Evolutionary conservation across 345 rosid genomes (phyloP), one percentile per base, ranked within the genome.

Genomic region (Rhizophora mangle): DNA sequence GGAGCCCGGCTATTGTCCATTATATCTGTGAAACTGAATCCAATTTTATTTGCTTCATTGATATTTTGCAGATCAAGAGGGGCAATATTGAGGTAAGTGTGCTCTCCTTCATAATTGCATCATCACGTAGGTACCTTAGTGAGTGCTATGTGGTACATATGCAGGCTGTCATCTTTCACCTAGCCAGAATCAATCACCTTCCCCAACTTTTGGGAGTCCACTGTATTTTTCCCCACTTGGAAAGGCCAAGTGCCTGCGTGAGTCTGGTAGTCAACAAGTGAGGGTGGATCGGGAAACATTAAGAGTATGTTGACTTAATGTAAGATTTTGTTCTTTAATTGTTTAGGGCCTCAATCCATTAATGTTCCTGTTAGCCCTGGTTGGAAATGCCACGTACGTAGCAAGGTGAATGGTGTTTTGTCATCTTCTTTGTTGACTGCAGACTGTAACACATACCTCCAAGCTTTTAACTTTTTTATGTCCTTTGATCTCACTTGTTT

Each of bases 281-380:
- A 11, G 46, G 62, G 49, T 31, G 29, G 21, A n/a, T 2, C 46
- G 24, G 11, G 59, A 69, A 19, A 31, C 34, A 29, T 47, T 51
- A 68, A 52, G 54, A 34, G 55, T 65, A 39, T 37, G 66, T 19
- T 31, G n/a, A 60, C 63, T 71, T 4, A 22, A 24, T 47, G 53
- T 71, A 31, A 49, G 22, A 65, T 63, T 73, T 67, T 53, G 57
- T 76, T 47, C 54, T 54, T 22, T 66, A 55, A 63, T 72, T 65
- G 19, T 78, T 76, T 83, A 88, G 90, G 96, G 97, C n/a, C 85
- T 91, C 56, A 89, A 85, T 80, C 95, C 97, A 64, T 74, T 85
- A 54, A 91, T 89, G 97, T 91, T 91, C 74, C 34, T 91, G 69
- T 91, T 89, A 74, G 97, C 97, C 56, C 67, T 91, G 79, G 81